Evolutionary conservation across 345 rosid genomes (phyloP), one percentile per base, ranked within the genome.

Genomic region (Eucalyptus guilfoylei): DNA sequence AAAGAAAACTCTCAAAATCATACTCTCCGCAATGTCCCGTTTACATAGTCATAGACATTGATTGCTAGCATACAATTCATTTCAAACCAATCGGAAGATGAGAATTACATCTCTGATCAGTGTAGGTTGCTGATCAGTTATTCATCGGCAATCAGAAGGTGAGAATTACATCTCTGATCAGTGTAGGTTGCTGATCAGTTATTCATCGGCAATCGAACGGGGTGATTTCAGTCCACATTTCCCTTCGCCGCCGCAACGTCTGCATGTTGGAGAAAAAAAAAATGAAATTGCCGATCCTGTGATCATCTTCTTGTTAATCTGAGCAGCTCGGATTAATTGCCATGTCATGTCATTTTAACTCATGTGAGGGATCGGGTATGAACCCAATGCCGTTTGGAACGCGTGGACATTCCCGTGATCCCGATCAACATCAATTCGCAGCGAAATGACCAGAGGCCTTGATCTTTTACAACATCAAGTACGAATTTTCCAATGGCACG

Each of bases 401-500:
- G 24, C 13, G 0, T 52, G 58, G 11, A 69, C 19, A 55, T 55
- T 24, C 30, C 62, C 2, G 0, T 8, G 3, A 55, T 55, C 58
- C 5, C 58, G 58, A 19, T 19, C 58, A 8, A 52, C 26, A 52
- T 52, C 24, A 19, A 19, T 52, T 0, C 11, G 5, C 26, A 52
- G 30, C 3, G 14, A 55, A 55, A 24, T 24, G 30, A 55, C 6
- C 30, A 55, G 14, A 24, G 12, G 62, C 62, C 28, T 55, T 69
- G 42, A 9, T 17, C 24, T 52, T 69, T 69, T 69, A 10, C 30
- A 24, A 24, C 80, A 69, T 69, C 37, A 69, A 69, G 42, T 69
- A 2, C 2, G 0, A 34, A 67, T 32, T 67, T n/a, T 5, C 2
- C 17, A 2, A 67, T n/a, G 21, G 2, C 24, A 19, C 0, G 10